phyloP scores from a whole-genome alignment of 2,329 filamentous ascomycete genomes.

The Diaporthe sp. region DNA sequence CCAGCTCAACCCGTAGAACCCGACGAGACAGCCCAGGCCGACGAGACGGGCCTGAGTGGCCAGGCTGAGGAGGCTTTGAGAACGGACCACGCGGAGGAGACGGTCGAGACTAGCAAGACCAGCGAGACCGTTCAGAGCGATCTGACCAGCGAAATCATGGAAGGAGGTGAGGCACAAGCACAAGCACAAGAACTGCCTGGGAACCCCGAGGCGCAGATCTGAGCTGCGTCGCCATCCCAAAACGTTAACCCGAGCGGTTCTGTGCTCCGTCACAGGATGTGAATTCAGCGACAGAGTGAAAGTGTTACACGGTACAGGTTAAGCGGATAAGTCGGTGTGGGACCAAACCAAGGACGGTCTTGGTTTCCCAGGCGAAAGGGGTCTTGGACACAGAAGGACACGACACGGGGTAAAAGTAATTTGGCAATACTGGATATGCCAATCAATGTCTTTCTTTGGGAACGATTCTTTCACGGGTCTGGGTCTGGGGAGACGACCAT shows the following conservation, averaged over 20 bases:
- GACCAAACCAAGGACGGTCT: background rate
- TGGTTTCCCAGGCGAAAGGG: background rate
- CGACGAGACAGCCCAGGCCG: background rate
- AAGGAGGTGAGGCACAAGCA: background rate
- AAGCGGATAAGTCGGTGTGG: background rate
- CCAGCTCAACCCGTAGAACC: background rate
- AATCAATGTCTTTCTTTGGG: background rate
- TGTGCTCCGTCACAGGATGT: background rate
- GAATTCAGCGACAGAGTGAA: no score
- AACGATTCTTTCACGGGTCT: background rate
- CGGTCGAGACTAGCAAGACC: background rate
- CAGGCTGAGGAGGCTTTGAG: background rate
- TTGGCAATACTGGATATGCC: constrained; percentile 14
- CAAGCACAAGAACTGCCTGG: constrained; percentile 9
- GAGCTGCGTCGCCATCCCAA: background rate
- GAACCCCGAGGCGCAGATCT: constrained; percentile 4
- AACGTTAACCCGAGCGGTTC: no score
- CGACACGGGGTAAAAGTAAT: background rate
- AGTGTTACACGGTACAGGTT: background rate
- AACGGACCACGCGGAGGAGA: background rate
- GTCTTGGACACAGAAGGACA: background rate
- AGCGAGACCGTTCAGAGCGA: background rate
- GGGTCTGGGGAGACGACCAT: background rate
- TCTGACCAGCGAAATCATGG: background rate
- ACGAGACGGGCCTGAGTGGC: background rate